Conservation (phyloP, 768 basidiomycete genomes). For the Guyanaporus albipodus region DNA sequence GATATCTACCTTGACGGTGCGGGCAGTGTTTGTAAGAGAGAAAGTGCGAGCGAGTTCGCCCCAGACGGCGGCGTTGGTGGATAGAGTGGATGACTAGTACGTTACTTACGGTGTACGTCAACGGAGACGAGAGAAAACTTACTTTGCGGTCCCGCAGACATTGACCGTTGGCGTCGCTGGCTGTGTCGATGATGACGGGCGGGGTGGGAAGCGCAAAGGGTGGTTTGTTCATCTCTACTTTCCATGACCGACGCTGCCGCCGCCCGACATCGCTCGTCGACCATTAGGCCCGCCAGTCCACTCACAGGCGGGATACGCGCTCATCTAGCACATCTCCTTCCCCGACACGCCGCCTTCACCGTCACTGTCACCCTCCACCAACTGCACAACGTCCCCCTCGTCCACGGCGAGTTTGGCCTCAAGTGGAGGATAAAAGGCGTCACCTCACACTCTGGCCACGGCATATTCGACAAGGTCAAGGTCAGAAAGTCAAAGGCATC, state of each 20-base stretch:
- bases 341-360: conserved; percentile 64
- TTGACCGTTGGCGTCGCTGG: too few species aligned
- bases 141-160: too few species aligned
- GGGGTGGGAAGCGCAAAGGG: too few species aligned
- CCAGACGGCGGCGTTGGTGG: conserved; percentile 85
- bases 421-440: conserved; percentile 70
- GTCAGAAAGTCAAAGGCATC: conserved; percentile 15
- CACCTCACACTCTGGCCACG: conserved; percentile 36
- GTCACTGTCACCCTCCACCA: conserved; percentile 60
- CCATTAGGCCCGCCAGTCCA: not conserved
- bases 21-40: not conserved
- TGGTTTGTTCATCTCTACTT: too few species aligned
- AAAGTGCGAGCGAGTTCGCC: conserved; percentile 66
- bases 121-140: not conserved
- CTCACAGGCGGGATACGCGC: conserved; percentile 40
- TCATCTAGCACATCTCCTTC: conserved; percentile 57
- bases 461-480: conserved; percentile 42
- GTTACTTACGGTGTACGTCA: conserved; percentile 48
- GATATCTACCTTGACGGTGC: conserved; percentile 69
- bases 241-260: conserved; percentile 2
- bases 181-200: conserved; percentile 35
- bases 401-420: conserved; percentile 65
- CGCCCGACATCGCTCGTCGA: conserved; percentile 2
- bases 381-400: conserved; percentile 66
- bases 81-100: conserved; percentile 22